Conservation (phyloP, 2,329 filamentous ascomycete species). For the Sporothrix curviconia region DNA sequence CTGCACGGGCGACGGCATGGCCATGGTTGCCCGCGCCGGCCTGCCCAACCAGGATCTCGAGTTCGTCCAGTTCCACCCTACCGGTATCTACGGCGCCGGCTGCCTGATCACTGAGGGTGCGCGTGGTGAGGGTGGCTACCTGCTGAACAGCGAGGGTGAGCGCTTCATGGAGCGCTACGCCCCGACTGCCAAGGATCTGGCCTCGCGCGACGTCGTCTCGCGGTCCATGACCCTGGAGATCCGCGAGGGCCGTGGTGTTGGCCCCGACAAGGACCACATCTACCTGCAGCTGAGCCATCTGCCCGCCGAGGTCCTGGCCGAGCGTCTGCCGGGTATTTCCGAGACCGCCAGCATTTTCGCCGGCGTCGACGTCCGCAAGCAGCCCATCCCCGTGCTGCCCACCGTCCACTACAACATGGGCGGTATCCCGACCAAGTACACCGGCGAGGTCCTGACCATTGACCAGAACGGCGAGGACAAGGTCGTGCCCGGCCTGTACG, state of each 20-base stretch:
- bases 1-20: slow-evolving; percentile 98
- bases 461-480: slow-evolving; percentile 83
- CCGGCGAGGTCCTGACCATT: slow-evolving; percentile 86
- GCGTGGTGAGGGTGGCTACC: slow-evolving; percentile 95
- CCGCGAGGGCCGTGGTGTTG: slow-evolving; percentile 92
- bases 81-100: slow-evolving; percentile 96
- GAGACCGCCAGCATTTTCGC: slow-evolving; percentile 97
- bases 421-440: slow-evolving; percentile 96
- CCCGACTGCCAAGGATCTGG: slow-evolving; percentile 95
- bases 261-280: slow-evolving; percentile 96
- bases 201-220: slow-evolving; percentile 90
- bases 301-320: slow-evolving; percentile 83
- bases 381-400: slow-evolving; percentile 91
- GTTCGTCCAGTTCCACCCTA: slow-evolving; percentile 99
- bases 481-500: slow-evolving; percentile 90
- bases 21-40: slow-evolving; percentile 96
- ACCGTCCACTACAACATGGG: slow-evolving; percentile 99
- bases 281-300: slow-evolving; percentile 96
- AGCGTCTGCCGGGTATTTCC: slow-evolving; percentile 96
- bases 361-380: slow-evolving; percentile 93
- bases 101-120: slow-evolving; percentile 97
- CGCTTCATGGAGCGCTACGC: slow-evolving; percentile 99
- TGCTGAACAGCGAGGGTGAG: slow-evolving; percentile 96
- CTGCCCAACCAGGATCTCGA: slow-evolving; percentile 98
- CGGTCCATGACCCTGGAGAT: slow-evolving; percentile 99